Base-by-base conservation (phyloP, 495 filamentous ascomycete species). In the Hyphodiscus hymeniophilus region DNA sequence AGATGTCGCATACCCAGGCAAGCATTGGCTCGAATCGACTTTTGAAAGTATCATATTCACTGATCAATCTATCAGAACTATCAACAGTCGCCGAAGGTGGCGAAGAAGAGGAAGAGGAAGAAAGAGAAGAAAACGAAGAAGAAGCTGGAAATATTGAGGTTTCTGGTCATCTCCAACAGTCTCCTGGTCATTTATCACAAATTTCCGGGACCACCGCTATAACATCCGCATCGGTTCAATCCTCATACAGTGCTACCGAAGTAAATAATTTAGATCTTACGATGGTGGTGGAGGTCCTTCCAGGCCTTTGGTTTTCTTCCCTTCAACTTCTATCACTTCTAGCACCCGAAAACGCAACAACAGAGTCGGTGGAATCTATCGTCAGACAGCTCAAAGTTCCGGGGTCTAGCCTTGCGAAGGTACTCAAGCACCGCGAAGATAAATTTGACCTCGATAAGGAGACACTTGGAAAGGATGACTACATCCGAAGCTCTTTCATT, bases 141-240 rank as follows among this genome's bases (percentile, higher is more conserved):
- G 40, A 32, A 20, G 47, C 23, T 2, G 53, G 38, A 11, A 31
- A 33, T 18, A 17, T 32, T 34, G 13, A 40, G 8, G 6, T n/a
- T 24, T 43, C 39, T 33, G 28, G 18, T 4, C 41, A 49, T n/a
- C 48, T 16, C 28, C 24, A 44, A 5, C 39, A 57, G 30, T 70
- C 67, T 6, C 56, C 60, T 10, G 59, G 56, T n/a, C 59, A 47
- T 8, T 34, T 55, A 11, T 71, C 68, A n/a, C 60, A 55, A 40
- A 56, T 68, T 35, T 71, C 70, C 21, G 66, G 63, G 45, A 72
- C 66, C 7, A 70, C 70, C 7, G 66, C 59, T 6, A 58, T 62
- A 20, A 68, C 63, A 10, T 41, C 50, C 12, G 18, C 38, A 6
- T 45, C 54, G 13, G 36, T 23, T n/a, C 24, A 11, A 8, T 47